These are phyloP conservation scores for Teunomyces funiuensis DNA, from an alignment of 805 yeast species.

Conservation along the genomic window DNA sequence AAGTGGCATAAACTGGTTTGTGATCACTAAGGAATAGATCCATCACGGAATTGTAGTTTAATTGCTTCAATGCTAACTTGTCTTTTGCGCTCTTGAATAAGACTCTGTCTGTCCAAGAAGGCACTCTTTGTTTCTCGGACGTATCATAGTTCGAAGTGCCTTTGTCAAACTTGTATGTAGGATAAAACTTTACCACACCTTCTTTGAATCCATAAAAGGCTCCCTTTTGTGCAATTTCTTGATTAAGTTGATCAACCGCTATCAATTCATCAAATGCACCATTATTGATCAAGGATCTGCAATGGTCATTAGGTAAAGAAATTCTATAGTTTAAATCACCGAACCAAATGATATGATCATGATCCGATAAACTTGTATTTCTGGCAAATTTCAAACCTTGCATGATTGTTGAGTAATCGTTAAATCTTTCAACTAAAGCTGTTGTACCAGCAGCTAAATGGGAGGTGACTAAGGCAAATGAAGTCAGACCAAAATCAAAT, in stretches of 20 bases:
- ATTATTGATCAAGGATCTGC: constrained; percentile 49
- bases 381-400: constrained; percentile 78
- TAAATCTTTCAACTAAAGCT: constrained; percentile 80
- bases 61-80: constrained; percentile 45
- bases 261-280: constrained; percentile 53
- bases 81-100: constrained; percentile 56
- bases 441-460: constrained; percentile 92
- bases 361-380: constrained; percentile 69
- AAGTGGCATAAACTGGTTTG: constrained; percentile 86
- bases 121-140: constrained; percentile 87
- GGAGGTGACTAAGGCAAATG: constrained; percentile 77
- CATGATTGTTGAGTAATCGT: constrained; percentile 74
- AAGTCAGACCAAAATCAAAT: constrained; percentile 52
- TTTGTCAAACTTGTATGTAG: constrained; percentile 92
- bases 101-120: constrained; percentile 96
- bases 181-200: constrained; percentile 74
- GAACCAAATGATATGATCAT: constrained; percentile 82
- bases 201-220: constrained; percentile 51
- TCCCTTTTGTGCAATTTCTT: constrained; percentile 53
- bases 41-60: constrained; percentile 67
- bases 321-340: constrained; percentile 94
- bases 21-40: constrained; percentile 76
- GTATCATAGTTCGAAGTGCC: constrained; percentile 83
- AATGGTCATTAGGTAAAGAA: constrained; percentile 66
- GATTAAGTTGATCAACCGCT: constrained; percentile 73